Conservation (phyloP, 345 rosid species). For the Linum trigynum region DNA sequence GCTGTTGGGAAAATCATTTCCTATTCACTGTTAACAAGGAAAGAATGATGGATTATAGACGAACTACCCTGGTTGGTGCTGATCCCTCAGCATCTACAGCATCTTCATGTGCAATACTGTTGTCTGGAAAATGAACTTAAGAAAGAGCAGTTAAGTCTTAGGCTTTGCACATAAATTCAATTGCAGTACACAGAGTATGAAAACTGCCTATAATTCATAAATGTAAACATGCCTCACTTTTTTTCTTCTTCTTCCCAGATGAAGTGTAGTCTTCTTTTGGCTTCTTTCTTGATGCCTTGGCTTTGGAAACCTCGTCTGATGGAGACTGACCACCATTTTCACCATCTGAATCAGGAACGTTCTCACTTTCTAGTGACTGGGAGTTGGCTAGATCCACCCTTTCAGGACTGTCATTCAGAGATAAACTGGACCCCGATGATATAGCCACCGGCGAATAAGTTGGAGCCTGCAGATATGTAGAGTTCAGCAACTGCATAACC, state of each 20-base stretch:
- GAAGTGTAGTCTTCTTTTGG: constrained; percentile 18
- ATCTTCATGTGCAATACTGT: neutral
- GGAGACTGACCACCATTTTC: constrained; percentile 16
- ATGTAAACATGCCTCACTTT: constrained; percentile 4
- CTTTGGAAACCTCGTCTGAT: constrained; percentile 19
- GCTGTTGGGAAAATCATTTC: neutral
- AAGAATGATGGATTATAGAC: neutral
- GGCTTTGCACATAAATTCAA: neutral
- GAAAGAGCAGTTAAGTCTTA: neutral
- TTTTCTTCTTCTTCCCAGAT: constrained; percentile 27
- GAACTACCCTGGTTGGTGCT: neutral
- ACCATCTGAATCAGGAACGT: constrained; percentile 9
- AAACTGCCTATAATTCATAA: neutral
- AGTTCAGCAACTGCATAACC: neutral
- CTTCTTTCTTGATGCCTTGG: constrained; percentile 21
- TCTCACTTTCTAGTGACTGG: constrained; percentile 20
- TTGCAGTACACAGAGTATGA: too few species aligned
- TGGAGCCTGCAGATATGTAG: constrained; percentile 39
- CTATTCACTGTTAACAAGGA: neutral
- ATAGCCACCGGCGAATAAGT: constrained; percentile 29
- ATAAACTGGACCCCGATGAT: constrained; percentile 53
- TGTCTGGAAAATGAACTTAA: neutral
- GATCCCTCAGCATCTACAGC: neutral
- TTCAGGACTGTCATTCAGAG: constrained; percentile 29
- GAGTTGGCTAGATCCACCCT: constrained; percentile 22